These are phyloP conservation scores for Haematococcus lacustris DNA, from an alignment of 139 green algal genomes.

Conservation along the genomic window DNA sequence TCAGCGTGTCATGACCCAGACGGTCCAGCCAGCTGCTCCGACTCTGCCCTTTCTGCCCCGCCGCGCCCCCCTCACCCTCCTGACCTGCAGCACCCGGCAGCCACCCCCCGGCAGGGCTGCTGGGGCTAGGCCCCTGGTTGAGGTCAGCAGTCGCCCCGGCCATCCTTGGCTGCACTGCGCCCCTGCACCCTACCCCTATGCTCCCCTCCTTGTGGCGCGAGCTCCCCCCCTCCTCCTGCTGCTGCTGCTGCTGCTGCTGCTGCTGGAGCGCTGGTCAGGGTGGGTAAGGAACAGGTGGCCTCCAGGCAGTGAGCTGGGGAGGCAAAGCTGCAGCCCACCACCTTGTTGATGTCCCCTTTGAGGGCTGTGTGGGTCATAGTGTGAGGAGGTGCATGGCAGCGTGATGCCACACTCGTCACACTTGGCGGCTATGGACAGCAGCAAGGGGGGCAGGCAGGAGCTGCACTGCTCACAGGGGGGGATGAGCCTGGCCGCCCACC, in stretches of 20 bases:
- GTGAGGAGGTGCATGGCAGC: conserved; percentile 20
- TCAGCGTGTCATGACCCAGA: background rate
- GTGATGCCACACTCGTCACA: conserved; percentile 35
- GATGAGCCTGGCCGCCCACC: background rate
- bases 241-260: background rate
- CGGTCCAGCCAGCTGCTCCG: background rate
- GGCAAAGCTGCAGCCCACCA: too few relatives aligned
- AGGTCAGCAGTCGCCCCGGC: too few relatives aligned
- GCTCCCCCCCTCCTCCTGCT: background rate
- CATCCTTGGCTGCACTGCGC: too few relatives aligned
- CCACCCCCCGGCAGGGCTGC: too few relatives aligned
- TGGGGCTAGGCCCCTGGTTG: too few relatives aligned
- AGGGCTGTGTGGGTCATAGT: background rate
- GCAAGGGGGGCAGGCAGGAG: conserved; percentile 40
- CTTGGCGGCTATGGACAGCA: conserved; percentile 40
- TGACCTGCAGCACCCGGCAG: background rate
- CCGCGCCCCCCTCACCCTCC: background rate
- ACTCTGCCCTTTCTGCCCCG: background rate
- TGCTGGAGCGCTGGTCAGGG: background rate
- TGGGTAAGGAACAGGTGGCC: too few relatives aligned
- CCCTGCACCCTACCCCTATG: too few relatives aligned
- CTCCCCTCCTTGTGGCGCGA: too few relatives aligned
- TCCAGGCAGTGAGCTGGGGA: too few relatives aligned
- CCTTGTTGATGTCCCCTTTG: background rate
- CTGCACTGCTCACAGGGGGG: conserved; percentile 43